Evolutionary conservation across 2,329 filamentous ascomycete species (phyloP), one percentile per base, ranked within the genome.

Genomic region (Aspergillus flavus): DNA sequence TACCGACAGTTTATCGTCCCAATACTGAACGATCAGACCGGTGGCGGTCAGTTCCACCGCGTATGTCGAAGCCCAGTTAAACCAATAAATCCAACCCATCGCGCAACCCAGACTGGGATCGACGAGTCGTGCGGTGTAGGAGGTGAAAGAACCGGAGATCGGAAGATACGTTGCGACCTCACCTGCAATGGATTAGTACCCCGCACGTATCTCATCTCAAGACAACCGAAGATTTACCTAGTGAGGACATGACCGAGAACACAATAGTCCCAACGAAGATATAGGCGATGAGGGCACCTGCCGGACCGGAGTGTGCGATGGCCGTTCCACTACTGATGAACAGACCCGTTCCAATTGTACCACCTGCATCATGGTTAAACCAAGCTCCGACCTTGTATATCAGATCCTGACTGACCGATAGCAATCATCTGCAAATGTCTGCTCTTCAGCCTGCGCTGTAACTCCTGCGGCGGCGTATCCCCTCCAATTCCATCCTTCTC

Each of bases 51-150:
- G 81, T 73, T 93, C 90, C 16, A 92, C 83, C 0, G 89, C 89
- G 67, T 86, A 91, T 0, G 90, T 92, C 61, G 89, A 86, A n/a
- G 87, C 83, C 89, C 89, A 94, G 54, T 85, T 88, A 71, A 92
- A 92, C 88, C 89, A 93, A 77, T 93, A 94, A 61, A 91, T 87
- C 91, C 91, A 94, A 19, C 91, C 91, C 83, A 93, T 89, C 28
- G 89, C 84, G 71, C 93, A 93, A 16, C 89, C 90, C 59, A 92
- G 81, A 57, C 87, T 87, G 14, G 86, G 88, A 70, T 91, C 88
- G 65, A 92, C 84, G 71, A 94, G 93, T n/a, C 91, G 89, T 45
- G 87, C 85, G n/a, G 91, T 90, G 71, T 93, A 94, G 43, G 88
- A 85, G 46, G 90, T 91, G 74, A 93, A 93, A 43, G 90, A 88